Percentiles rank a stretch among this genome's conserved stretches.
These are phyloP conservation scores for Leccinellum rugosiceps DNA, from an alignment of 768 basidiomycete genomes.

Conservation along the genomic window DNA sequence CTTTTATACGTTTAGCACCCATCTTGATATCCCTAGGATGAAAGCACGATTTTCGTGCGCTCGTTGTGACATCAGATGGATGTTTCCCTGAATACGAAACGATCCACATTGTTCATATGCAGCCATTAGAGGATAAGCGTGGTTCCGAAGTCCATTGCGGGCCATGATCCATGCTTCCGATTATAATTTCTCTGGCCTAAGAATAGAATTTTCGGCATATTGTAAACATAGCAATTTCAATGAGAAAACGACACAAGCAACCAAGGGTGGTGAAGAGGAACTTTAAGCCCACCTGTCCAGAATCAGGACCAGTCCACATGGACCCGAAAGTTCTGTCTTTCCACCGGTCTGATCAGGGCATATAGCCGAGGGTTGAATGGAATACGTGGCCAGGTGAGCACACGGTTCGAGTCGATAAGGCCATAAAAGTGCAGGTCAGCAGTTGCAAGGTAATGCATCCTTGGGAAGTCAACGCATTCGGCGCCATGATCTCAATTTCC, in stretches of 20 bases:
- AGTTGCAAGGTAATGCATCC: not conserved
- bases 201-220: not conserved
- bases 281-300: not conserved
- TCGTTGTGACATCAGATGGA: not conserved
- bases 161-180: not conserved
- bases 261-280: constrained; percentile 1
- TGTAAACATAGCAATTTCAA: not conserved
- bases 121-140: not conserved
- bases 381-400: not conserved
- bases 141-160: not conserved
- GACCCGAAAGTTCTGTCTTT: not conserved
- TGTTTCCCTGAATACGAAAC: too few relatives aligned
- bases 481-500: not conserved
- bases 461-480: not conserved
- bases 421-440: not conserved
- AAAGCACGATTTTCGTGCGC: not conserved
- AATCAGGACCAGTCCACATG: constrained; percentile 4
- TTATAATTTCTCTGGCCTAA: not conserved
- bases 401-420: not conserved
- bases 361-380: not conserved
- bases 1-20: constrained; percentile 12
- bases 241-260: constrained; percentile 1
- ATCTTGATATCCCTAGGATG: constrained; percentile 1
- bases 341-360: not conserved
- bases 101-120: not conserved